Evolutionary conservation across 2,329 filamentous ascomycete genomes (phyloP).

Genomic region (Aquanectria penicillioides): DNA sequence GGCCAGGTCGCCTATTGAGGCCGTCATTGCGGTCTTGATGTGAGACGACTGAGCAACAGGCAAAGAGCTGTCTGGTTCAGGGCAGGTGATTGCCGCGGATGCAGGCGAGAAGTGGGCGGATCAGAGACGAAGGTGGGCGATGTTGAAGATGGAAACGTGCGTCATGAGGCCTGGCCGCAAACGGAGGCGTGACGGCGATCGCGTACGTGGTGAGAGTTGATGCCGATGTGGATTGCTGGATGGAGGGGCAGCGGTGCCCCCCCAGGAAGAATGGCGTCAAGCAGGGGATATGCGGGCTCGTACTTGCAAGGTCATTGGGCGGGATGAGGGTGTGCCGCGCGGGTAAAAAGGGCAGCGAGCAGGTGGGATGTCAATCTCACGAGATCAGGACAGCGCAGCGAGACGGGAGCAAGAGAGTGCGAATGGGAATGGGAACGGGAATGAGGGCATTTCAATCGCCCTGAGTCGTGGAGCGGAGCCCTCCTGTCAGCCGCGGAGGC

Average conservation of each 20-base stretch:
- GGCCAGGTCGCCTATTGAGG: neutral
- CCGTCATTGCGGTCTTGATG: conserved; percentile 23
- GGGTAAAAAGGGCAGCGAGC: neutral
- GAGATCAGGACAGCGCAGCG: neutral
- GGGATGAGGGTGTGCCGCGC: neutral
- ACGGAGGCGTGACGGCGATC: neutral
- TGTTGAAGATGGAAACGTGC: neutral
- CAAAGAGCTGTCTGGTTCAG: too few species aligned
- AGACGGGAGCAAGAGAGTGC: neutral
- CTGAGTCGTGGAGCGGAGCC: neutral
- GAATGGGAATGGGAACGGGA: neutral
- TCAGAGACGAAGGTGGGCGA: neutral
- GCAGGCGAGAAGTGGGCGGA: too few species aligned
- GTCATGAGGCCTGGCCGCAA: neutral
- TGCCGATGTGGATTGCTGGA: neutral
- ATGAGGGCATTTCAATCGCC: neutral
- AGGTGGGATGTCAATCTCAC: neutral
- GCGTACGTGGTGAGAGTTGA: too few species aligned
- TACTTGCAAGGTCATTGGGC: neutral
- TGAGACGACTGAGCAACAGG: neutral
- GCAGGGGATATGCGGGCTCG: neutral
- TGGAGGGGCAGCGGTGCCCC: conserved; percentile 14
- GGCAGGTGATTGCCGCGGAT: too few species aligned
- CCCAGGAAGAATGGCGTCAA: conserved; percentile 6
- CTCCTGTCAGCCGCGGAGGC: neutral